Percentiles rank a stretch among this genome's conserved stretches.
phyloP scores from a whole-genome alignment of 176 grass and related monocot species.

The Typha latifolia region DNA sequence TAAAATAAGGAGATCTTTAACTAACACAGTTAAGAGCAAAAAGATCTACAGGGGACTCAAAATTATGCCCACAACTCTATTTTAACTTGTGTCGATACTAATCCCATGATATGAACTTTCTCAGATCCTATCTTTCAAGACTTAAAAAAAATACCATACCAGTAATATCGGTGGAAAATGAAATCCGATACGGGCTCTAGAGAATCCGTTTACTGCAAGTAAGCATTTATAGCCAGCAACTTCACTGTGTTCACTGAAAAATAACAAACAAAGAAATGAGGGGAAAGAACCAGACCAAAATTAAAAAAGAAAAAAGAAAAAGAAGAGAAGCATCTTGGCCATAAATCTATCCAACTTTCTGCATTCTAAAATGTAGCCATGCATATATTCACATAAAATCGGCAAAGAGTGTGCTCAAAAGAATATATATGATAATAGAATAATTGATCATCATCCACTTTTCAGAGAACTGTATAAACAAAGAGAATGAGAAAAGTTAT shows the following conservation, averaged over 20 bases:
- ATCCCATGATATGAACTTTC: slow-evolving; percentile 6
- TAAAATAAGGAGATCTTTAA: too few relatives aligned
- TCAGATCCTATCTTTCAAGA: not conserved
- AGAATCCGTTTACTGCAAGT: slow-evolving; percentile 71
- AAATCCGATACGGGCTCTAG: slow-evolving; percentile 32
- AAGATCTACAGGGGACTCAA: too few relatives aligned
- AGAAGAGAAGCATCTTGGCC: not conserved
- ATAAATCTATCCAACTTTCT: not conserved
- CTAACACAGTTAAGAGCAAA: too few relatives aligned
- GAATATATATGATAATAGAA: too few relatives aligned
- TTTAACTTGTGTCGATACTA: not conserved
- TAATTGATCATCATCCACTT: not conserved
- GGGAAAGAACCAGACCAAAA: not conserved
- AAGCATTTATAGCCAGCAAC: slow-evolving; percentile 70
- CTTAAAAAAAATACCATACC: slow-evolving; percentile 24
- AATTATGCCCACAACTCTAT: too few relatives aligned
- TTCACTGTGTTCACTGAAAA: slow-evolving; percentile 47
- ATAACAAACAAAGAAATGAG: slow-evolving; percentile 12
- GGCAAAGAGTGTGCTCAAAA: too few relatives aligned
- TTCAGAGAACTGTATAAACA: not conserved
- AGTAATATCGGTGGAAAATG: slow-evolving; percentile 43
- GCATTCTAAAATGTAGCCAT: not conserved
- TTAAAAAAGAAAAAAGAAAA: not conserved
- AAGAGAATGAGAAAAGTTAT: not conserved
- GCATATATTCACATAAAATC: not conserved